Evolutionary conservation across 305 asterid species (phyloP).

Genomic region (Andrographis paniculata): DNA sequence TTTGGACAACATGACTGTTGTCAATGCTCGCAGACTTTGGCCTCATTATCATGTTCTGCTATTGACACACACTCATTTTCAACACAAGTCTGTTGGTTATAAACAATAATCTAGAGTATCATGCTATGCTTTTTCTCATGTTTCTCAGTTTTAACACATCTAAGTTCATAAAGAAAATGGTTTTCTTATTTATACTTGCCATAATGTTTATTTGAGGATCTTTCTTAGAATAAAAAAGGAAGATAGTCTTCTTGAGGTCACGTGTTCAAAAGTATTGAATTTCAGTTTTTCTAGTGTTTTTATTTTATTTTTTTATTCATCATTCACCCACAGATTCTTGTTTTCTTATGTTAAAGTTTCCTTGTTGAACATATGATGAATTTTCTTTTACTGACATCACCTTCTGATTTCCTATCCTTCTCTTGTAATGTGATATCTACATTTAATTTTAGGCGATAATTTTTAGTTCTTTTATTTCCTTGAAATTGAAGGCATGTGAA

Average conservation of each 20-base stretch:
- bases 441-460: slow-evolving; percentile 12
- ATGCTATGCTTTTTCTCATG: not conserved
- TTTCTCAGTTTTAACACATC: slow-evolving; percentile 2
- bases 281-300: too few species aligned
- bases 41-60: slow-evolving; percentile 4
- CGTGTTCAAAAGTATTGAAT: not conserved
- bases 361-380: too few species aligned
- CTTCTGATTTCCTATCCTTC: not conserved
- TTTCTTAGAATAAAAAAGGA: not conserved
- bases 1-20: not conserved
- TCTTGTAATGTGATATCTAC: not conserved
- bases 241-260: not conserved
- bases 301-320: too few species aligned
- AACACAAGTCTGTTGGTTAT: slow-evolving; percentile 1
- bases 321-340: too few species aligned
- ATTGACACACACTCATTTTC: not conserved
- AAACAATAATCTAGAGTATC: too few species aligned
- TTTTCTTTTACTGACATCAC: too few species aligned
- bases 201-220: slow-evolving; percentile 1
- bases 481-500: slow-evolving; percentile 57
- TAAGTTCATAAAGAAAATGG: slow-evolving; percentile 5
- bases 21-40: slow-evolving; percentile 8
- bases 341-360: too few species aligned
- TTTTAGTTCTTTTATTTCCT: slow-evolving; percentile 12
- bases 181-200: not conserved